Evolutionary conservation across 2,329 filamentous ascomycete species (phyloP).

Genomic region (Phaeosphaeriaceae sp.): DNA sequence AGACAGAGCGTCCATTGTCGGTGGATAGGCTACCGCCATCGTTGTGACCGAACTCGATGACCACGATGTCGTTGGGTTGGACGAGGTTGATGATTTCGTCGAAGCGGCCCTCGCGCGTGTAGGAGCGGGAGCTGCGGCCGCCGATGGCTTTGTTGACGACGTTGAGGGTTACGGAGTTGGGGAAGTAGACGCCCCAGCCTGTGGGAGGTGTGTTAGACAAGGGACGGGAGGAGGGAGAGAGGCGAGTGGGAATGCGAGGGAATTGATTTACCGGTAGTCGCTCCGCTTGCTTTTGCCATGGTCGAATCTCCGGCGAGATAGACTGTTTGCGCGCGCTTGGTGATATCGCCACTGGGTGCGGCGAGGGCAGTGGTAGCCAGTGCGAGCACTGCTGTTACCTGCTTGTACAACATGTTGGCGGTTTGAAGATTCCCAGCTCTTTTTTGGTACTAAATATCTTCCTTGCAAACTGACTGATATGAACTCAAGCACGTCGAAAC

Average conservation of each 20-base stretch:
- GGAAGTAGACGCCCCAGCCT: constrained; percentile 70
- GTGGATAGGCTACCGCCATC: constrained; percentile 65
- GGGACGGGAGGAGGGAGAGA: too few species aligned
- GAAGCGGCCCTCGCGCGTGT: constrained; percentile 71
- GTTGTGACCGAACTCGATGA: constrained; percentile 78
- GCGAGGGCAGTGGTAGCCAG: constrained; percentile 26
- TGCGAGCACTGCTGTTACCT: constrained; percentile 25
- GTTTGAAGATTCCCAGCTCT: neutral
- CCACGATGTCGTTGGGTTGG: constrained; percentile 67
- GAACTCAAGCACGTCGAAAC: too few species aligned
- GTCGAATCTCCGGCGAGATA: constrained; percentile 69
- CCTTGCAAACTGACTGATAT: neutral
- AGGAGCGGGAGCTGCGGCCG: constrained; percentile 71
- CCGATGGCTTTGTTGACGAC: constrained; percentile 71
- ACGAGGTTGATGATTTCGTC: constrained; percentile 61
- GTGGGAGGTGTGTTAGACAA: neutral
- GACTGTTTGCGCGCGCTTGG: constrained; percentile 52
- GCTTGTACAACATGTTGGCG: constrained; percentile 24
- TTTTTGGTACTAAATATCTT: neutral
- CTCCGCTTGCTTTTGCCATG: constrained; percentile 61
- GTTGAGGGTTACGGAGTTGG: constrained; percentile 57
- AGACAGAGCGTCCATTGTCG: constrained; percentile 70
- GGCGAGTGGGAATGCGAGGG: neutral
- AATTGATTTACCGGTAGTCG: constrained; percentile 48
- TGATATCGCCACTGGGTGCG: constrained; percentile 28